Evolutionary conservation across 176 grass and related monocot genomes (phyloP).

Genomic region (Cymbopogon citratus): DNA sequence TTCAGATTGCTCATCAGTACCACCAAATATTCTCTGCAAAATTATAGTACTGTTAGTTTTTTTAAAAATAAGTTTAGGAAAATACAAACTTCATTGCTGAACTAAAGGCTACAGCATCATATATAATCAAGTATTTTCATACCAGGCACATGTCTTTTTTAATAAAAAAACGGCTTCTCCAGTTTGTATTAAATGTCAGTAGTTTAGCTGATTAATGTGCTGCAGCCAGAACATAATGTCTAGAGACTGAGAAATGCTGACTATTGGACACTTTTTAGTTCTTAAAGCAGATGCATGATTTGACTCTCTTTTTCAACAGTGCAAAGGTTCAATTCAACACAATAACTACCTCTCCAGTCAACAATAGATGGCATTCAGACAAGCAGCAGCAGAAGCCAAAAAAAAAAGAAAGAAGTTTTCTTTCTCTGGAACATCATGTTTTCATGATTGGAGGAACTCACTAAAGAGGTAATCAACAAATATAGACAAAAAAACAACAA

Average conservation of each 20-base stretch:
- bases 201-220: not conserved
- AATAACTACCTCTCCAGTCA: not conserved
- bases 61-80: not conserved
- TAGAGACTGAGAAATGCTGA: not conserved
- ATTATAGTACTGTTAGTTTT: not conserved
- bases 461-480: not conserved
- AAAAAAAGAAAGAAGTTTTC: not conserved
- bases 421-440: not conserved
- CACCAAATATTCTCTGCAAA: constrained; percentile 73
- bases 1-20: constrained; percentile 48
- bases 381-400: not conserved
- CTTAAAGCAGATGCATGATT: not conserved
- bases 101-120: not conserved
- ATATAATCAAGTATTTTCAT: not conserved
- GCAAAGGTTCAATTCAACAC: not conserved
- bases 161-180: not conserved
- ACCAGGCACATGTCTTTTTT: not conserved
- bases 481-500: not conserved
- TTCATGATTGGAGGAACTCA: not conserved
- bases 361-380: not conserved
- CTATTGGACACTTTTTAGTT: not conserved
- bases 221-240: not conserved
- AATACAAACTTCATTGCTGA: not conserved
- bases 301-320: not conserved
- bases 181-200: not conserved